Base-by-base conservation (phyloP, 257 asterid species). In the Buddleja alternifolia region DNA sequence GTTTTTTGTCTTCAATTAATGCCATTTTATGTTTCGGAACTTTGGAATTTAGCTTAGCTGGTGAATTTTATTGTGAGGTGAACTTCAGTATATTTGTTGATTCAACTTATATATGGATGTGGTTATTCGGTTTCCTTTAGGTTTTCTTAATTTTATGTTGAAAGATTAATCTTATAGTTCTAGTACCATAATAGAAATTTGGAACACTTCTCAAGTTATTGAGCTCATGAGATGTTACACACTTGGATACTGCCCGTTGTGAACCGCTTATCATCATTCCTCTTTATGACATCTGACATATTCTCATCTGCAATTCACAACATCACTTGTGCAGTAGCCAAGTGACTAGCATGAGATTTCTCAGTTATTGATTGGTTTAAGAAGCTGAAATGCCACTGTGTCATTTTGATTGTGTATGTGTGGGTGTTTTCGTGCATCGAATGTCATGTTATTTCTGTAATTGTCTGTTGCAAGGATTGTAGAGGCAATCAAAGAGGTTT, bases 21-120 rank as follows among this genome's bases (percentile, higher is more conserved):
- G 69, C 25, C 4, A 23, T 11, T 54, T 68, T 54, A 25, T 32
- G 36, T 39, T 58, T 21, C 41, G 9, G 19, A 9, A 8, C 21
- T 21, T 29, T 54, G 34, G 32, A 56, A 16, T 29, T 69, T 42
- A 36, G 63, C 10, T 40, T 40, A 19, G 47, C 15, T 51, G 67
- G 29, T 23, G 21, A 51, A n/a, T n/a, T n/a, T 48, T 55, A 15
- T 17, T 51, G 29, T 20, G 17, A n/a, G 37, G 45, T 39, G 10
- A 60, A 23, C n/a, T 20, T n/a, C 34, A 29, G 41, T 42, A 2
- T 41, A 11, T 2, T 12, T 59, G 60, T 46, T 39, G 21, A 17
- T 10, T 29, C 32, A 34, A 70, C 12, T 48, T 45, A 0, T 32
- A 0, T 32, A 50, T 6, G 8, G 25, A 54, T 70, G 2, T 29